Evolutionary conservation across 2,329 filamentous ascomycete species (phyloP).

Genomic region (Allantophomopsis lycopodina): DNA sequence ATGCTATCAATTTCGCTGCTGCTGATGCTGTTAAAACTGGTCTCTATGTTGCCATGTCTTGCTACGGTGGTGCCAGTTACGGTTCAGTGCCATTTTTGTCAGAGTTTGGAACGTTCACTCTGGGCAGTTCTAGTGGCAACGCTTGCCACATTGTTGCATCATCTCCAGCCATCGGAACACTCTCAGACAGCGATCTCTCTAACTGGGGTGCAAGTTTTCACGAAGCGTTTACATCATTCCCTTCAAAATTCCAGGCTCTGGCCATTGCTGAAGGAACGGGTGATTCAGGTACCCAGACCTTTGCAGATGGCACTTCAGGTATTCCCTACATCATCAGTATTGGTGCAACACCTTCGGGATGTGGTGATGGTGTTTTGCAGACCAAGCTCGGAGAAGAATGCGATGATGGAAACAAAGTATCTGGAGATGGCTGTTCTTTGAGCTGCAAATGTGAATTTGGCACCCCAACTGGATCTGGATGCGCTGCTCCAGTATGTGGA

Average conservation of each 20-base stretch:
- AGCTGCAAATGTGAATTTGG: constrained; percentile 24
- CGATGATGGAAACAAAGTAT: too few relatives aligned
- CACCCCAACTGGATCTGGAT: constrained; percentile 13
- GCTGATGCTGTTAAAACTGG: constrained; percentile 14
- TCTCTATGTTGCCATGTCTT: constrained; percentile 27
- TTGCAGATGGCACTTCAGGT: constrained; percentile 21
- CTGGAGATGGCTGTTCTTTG: constrained; percentile 21
- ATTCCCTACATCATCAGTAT: constrained; percentile 28
- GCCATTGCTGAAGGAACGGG: constrained; percentile 23
- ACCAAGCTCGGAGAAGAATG: constrained; percentile 23
- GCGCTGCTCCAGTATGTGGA: constrained; percentile 22
- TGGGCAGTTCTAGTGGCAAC: constrained; percentile 23
- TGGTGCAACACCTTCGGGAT: constrained; percentile 24
- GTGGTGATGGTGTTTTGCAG: constrained; percentile 24
- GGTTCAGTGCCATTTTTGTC: constrained; percentile 13
- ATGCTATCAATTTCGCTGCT: constrained; percentile 22
- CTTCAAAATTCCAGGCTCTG: constrained; percentile 23
- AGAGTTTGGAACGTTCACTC: constrained; percentile 24
- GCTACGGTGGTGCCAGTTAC: constrained; percentile 18
- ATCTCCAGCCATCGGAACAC: constrained; percentile 17
- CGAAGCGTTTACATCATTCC: constrained; percentile 24
- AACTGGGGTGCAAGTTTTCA: constrained; percentile 28
- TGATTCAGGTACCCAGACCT: constrained; percentile 18
- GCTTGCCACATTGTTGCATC: constrained; percentile 25
- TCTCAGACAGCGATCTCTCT: constrained; percentile 23